Evolutionary conservation across 306 rosid species (phyloP).

Genomic region (Pyrus bretschneideri): DNA sequence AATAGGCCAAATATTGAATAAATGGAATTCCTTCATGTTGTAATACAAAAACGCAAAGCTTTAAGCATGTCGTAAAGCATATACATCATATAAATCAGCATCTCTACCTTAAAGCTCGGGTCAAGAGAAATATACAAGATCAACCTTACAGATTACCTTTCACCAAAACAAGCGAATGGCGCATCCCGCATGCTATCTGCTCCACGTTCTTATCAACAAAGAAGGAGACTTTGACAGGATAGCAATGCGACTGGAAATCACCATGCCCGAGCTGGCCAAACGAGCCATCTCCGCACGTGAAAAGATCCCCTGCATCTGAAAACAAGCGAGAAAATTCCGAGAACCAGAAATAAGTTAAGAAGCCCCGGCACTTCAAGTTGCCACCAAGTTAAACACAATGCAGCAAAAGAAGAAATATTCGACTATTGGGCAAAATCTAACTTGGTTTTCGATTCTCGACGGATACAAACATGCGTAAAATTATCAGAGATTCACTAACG

Average conservation of each 20-base stretch:
- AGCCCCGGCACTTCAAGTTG: background rate
- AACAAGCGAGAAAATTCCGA: slow-evolving; percentile 8
- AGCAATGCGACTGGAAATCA: slow-evolving; percentile 41
- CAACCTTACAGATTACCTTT: slow-evolving; percentile 39
- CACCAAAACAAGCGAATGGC: slow-evolving; percentile 76
- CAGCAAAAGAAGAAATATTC: background rate
- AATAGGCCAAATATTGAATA: background rate
- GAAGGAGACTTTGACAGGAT: slow-evolving; percentile 51
- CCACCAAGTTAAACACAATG: background rate
- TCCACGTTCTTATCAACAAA: slow-evolving; percentile 46
- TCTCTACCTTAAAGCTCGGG: background rate
- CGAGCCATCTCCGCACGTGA: slow-evolving; percentile 84
- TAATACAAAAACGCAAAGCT: background rate
- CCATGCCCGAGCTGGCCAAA: slow-evolving; percentile 99
- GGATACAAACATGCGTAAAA: background rate
- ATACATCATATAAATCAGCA: background rate
- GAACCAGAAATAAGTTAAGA: background rate
- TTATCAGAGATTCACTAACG: background rate
- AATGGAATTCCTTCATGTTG: background rate
- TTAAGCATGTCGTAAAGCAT: background rate
- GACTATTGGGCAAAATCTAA: background rate
- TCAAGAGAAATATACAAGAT: background rate
- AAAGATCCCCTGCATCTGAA: slow-evolving; percentile 52
- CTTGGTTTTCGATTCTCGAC: background rate
- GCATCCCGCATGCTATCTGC: slow-evolving; percentile 83